Percentiles rank a stretch among this genome's conserved stretches.
These are phyloP conservation scores for Yamadazyma trypodendri DNA, from an alignment of 1,139 yeast genomes.

Conservation along the genomic window DNA sequence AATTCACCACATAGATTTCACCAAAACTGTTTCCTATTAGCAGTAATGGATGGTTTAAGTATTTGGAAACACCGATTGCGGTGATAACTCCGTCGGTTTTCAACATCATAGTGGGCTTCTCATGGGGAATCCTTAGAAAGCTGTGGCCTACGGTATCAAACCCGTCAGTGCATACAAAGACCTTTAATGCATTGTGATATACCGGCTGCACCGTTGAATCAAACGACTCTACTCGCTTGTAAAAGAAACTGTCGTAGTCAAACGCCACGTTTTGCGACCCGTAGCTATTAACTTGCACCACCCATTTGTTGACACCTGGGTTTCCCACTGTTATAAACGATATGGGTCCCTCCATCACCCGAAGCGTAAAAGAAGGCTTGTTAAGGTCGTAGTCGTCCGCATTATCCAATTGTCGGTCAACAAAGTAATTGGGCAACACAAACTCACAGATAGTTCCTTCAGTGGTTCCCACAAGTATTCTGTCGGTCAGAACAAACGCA, in stretches of 20 bases:
- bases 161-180: slow-evolving; percentile 25
- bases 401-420: slow-evolving; percentile 4
- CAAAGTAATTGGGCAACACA: slow-evolving; percentile 25
- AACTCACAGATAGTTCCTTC: slow-evolving; percentile 72
- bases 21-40: slow-evolving; percentile 68
- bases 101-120: slow-evolving; percentile 28
- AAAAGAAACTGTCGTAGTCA: slow-evolving; percentile 41
- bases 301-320: slow-evolving; percentile 23
- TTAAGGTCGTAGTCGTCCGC: slow-evolving; percentile 10
- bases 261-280: slow-evolving; percentile 43
- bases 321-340: slow-evolving; percentile 41
- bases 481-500: slow-evolving; percentile 52
- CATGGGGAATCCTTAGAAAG: slow-evolving; percentile 37
- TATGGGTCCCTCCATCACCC: slow-evolving; percentile 52
- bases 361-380: slow-evolving; percentile 50
- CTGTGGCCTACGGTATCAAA: slow-evolving; percentile 31
- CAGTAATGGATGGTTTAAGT: slow-evolving; percentile 58
- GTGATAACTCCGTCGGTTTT: slow-evolving; percentile 34
- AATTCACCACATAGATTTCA: slow-evolving; percentile 34
- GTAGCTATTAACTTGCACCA: slow-evolving; percentile 47
- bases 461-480: slow-evolving; percentile 59
- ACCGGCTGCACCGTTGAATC: slow-evolving; percentile 25
- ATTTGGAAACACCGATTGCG: slow-evolving; percentile 28
- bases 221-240: slow-evolving; percentile 29
- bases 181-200: slow-evolving; percentile 27